Percentiles rank a stretch among this genome's conserved stretches.
phyloP scores from a whole-genome alignment of 2,329 filamentous ascomycete genomes.

The Paramyrothecium roridum region DNA sequence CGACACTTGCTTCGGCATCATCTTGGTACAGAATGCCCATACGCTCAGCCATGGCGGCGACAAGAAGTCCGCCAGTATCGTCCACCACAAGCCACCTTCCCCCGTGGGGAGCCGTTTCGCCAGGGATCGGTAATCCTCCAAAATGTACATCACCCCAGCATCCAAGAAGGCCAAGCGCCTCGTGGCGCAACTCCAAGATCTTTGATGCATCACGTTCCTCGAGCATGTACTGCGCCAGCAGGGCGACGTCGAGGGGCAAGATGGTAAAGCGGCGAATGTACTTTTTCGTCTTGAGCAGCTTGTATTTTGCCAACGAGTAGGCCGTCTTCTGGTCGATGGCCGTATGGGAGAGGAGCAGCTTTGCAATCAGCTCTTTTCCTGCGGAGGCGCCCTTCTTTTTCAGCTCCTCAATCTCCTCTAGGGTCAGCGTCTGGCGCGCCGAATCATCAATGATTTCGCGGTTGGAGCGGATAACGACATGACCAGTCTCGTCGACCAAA shows the following conservation, averaged over 20 bases:
- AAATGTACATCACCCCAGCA: slow-evolving; percentile 92
- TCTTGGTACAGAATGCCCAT: slow-evolving; percentile 72
- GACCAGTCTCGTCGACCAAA: slow-evolving; percentile 38
- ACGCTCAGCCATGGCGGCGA: slow-evolving; percentile 81
- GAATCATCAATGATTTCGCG: slow-evolving; percentile 58
- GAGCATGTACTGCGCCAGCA: slow-evolving; percentile 73
- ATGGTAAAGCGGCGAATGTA: slow-evolving; percentile 87
- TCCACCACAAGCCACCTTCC: slow-evolving; percentile 78
- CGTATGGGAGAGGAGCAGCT: slow-evolving; percentile 84
- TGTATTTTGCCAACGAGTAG: slow-evolving; percentile 94
- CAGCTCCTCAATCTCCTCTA: slow-evolving; percentile 72
- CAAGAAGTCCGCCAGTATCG: slow-evolving; percentile 79
- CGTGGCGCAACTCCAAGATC: slow-evolving; percentile 83
- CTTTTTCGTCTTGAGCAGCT: slow-evolving; percentile 88
- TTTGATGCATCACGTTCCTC: slow-evolving; percentile 76
- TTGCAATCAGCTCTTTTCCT: slow-evolving; percentile 88
- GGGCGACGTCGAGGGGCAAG: slow-evolving; percentile 75
- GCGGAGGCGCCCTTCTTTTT: slow-evolving; percentile 72
- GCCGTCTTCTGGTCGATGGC: slow-evolving; percentile 90
- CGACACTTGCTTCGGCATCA: slow-evolving; percentile 4
- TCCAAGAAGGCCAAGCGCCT: slow-evolving; percentile 75
- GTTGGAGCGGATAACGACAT: slow-evolving; percentile 51
- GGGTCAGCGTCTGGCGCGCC: slow-evolving; percentile 72
- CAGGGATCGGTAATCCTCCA: slow-evolving; percentile 23
- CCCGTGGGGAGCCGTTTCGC: slow-evolving; percentile 20